phyloP scores from a whole-genome alignment of 345 rosid species.

The Erysimum cheiranthoides region DNA sequence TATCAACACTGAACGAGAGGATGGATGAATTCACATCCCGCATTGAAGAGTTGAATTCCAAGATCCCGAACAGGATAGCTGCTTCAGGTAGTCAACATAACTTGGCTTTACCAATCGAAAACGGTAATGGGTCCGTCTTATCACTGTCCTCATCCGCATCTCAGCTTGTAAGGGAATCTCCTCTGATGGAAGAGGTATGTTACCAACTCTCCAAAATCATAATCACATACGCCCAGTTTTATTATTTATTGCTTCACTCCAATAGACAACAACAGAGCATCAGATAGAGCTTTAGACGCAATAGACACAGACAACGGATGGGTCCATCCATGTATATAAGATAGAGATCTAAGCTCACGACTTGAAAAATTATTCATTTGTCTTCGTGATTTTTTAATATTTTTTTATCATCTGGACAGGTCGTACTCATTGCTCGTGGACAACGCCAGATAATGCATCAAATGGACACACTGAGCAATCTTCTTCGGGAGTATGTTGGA shows the following conservation, averaged over 20 bases:
- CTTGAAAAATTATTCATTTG: neutral
- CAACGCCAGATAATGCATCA: conserved; percentile 95
- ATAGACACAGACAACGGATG: neutral
- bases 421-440: conserved; percentile 63
- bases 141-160: conserved; percentile 82
- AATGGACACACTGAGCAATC: conserved; percentile 76
- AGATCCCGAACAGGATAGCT: conserved; percentile 59
- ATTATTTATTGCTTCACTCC: conserved; percentile 11
- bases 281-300: neutral
- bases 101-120: conserved; percentile 72
- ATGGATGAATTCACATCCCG: conserved; percentile 94
- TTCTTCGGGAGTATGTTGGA: conserved; percentile 68
- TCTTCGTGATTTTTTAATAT: neutral
- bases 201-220: conserved; percentile 14
- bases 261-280: conserved; percentile 7
- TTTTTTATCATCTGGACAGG: conserved; percentile 48
- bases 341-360: neutral
- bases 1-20: conserved; percentile 92
- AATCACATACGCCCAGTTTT: conserved; percentile 1
- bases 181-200: conserved; percentile 91
- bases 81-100: conserved; percentile 80
- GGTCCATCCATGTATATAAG: neutral
- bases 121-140: conserved; percentile 73
- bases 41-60: conserved; percentile 83
- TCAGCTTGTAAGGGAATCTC: conserved; percentile 82